Conservation (phyloP, 306 rosid species). For the Hippophae tibetana region DNA sequence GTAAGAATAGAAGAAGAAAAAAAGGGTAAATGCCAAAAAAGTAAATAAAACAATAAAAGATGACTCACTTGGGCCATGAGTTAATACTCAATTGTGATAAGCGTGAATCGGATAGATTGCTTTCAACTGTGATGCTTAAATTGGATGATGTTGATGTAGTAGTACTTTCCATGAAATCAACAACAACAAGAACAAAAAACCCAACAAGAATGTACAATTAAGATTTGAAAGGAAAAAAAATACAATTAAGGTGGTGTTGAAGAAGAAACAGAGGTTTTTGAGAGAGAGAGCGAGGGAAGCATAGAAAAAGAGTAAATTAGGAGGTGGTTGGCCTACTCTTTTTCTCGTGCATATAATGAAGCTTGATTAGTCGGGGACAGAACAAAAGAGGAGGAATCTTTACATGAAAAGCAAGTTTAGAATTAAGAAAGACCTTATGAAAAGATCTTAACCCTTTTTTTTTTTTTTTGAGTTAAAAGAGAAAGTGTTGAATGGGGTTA, state of each 20-base stretch:
- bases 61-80: constrained; percentile 27
- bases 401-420: not conserved
- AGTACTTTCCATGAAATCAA: constrained; percentile 29
- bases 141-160: not conserved
- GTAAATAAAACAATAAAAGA: not conserved
- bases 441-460: no score
- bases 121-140: constrained; percentile 18
- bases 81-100: constrained; percentile 16
- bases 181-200: not conserved
- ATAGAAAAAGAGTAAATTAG: constrained; percentile 4
- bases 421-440: not conserved
- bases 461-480: no score
- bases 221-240: not conserved
- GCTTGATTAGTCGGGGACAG: not conserved
- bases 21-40: not conserved
- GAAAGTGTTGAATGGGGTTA: no score
- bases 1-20: not conserved
- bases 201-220: not conserved
- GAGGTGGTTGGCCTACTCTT: constrained; percentile 25
- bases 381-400: not conserved
- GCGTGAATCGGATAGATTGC: constrained; percentile 12
- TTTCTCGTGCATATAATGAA: constrained; percentile 2
- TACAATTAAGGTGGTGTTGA: not conserved
- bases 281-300: not conserved
- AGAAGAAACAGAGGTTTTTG: not conserved